These are phyloP conservation scores for Inga leiocalycina DNA, from an alignment of 306 rosid genomes.

Conservation along the genomic window DNA sequence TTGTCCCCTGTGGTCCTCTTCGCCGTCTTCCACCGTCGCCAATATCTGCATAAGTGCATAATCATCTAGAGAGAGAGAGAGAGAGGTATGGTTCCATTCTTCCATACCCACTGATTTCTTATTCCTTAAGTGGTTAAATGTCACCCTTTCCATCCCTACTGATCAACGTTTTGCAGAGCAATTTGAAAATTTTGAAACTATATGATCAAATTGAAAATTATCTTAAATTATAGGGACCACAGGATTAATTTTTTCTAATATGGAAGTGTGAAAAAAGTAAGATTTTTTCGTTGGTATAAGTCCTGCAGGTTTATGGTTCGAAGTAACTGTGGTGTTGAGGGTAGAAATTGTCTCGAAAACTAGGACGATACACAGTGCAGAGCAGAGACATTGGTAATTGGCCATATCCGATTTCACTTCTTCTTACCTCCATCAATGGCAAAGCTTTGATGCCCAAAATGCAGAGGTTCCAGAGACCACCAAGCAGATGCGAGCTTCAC, in stretches of 20 bases:
- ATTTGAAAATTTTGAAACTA: background rate
- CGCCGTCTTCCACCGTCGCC: background rate
- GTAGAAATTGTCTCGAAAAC: background rate
- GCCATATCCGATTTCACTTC: background rate
- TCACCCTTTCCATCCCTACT: background rate
- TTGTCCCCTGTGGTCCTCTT: background rate
- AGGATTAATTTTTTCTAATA: background rate
- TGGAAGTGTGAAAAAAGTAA: background rate
- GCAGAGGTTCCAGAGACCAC: background rate
- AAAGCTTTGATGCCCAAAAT: background rate
- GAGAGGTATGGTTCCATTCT: background rate
- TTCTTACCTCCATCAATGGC: background rate
- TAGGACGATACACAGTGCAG: background rate
- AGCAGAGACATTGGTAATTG: background rate
- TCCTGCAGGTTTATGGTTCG: background rate
- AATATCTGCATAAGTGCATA: background rate
- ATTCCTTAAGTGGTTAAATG: background rate
- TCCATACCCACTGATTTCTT: background rate
- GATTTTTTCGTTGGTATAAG: background rate
- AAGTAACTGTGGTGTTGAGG: background rate
- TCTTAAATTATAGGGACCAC: background rate
- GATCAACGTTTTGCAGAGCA: background rate
- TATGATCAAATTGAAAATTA: background rate
- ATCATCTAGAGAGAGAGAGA: background rate
- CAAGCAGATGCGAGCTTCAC: background rate